Evolutionary conservation across 2,329 filamentous ascomycete species (phyloP), one percentile per base, ranked within the genome.

Genomic region (Aspergillus novoparasiticus): DNA sequence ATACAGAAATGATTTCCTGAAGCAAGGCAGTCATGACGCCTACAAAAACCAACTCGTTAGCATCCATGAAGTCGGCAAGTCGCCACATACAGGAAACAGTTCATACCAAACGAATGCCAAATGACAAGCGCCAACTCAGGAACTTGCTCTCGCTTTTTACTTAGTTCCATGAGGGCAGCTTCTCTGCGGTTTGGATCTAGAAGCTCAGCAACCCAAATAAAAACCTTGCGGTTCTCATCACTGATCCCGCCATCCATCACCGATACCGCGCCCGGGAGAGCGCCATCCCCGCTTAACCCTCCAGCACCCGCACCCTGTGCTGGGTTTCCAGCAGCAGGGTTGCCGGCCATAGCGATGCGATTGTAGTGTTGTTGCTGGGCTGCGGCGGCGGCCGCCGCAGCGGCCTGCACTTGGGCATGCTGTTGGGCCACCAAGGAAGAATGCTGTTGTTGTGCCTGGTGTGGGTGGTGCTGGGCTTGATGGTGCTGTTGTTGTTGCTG

Each of bases 1-100:
- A 99, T 60, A 99, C 95, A 12, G 94, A 97, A 75, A 99, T 99
- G 76, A 99, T 99, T 81, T 99, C 95, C 79, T 98, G 94, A 39
- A 98, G 86, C 28, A 99, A 85, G 60, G 93, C 96, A 53, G 95
- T 97, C 95, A 99, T 99, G 74, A 99, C 95, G 73, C 94, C 93
- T 97, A 26, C 36, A 65, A 61, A 65, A 73, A 66, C 75, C 53
- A 59, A 63, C 70, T 68, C 68, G 66, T 68, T 60, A 57, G 60
- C 59, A 28, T 50, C 41, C 51, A 23, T 23, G 14, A n/a, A 26
- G 8, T 23, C 23, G 11, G 21, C 10, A 54, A 58, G 14, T 55
- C 51, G 34, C 39, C 51, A 55, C 46, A 39, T 55, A 65, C 63
- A 64, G 54, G 55, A 63, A 56, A 41, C 57, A 23, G 32, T 46